Evolutionary conservation across 2,329 filamentous ascomycete genomes (phyloP).

Genomic region (Tolypocladium capitatum): DNA sequence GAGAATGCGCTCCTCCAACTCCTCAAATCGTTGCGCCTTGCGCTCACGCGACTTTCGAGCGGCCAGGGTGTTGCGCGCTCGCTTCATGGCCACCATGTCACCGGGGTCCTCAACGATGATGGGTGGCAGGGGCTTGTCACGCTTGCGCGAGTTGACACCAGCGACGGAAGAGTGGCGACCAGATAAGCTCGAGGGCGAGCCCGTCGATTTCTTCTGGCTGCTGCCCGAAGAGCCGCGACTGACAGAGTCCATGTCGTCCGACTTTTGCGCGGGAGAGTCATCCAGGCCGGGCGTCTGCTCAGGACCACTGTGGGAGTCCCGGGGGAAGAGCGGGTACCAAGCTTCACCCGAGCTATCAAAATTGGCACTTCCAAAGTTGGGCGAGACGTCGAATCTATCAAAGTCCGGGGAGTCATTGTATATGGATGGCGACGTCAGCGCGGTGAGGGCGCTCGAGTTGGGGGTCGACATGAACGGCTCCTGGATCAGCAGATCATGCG

Average conservation of each 20-base stretch:
- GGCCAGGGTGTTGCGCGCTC: conserved; percentile 83
- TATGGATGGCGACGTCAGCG: conserved; percentile 72
- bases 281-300: conserved; percentile 16
- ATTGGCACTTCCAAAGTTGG: conserved; percentile 53
- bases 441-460: conserved; percentile 69
- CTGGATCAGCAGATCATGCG: conserved; percentile 63
- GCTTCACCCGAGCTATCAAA: conserved; percentile 36
- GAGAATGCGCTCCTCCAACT: conserved; percentile 59
- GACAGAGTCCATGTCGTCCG: conserved; percentile 35
- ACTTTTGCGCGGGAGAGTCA: conserved; percentile 28
- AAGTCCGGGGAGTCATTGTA: conserved; percentile 66
- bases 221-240: conserved; percentile 24
- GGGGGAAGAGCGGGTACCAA: conserved; percentile 66
- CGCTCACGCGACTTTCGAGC: conserved; percentile 86
- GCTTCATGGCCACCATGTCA: conserved; percentile 76
- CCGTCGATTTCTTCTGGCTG: conserved; percentile 33
- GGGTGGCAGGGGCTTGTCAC: conserved; percentile 67
- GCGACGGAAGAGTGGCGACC: conserved; percentile 53
- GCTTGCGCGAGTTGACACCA: conserved; percentile 60
- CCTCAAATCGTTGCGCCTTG: conserved; percentile 64
- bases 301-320: conserved; percentile 20
- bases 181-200: conserved; percentile 24
- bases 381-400: conserved; percentile 65
- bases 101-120: conserved; percentile 62
- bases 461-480: conserved; percentile 62